Conservation (phyloP, 192 early-diverging fungal genomes). For the Coemansia javaensis region DNA sequence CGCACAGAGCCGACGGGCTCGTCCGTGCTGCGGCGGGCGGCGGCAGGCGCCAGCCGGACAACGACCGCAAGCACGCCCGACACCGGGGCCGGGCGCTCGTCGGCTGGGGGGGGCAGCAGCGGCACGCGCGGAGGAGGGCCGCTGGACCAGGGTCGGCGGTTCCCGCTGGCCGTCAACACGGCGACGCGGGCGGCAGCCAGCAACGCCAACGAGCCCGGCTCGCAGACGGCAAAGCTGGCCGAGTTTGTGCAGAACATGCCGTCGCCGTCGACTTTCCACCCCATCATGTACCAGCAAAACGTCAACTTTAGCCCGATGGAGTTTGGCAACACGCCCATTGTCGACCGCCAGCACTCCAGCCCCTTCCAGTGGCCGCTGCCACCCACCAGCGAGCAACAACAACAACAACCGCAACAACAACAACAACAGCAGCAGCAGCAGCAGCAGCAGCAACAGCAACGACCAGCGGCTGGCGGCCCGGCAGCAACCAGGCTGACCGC, state of each 20-base stretch:
- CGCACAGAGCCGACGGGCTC: constrained; percentile 5
- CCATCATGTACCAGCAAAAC: constrained; percentile 66
- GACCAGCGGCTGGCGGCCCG: background rate
- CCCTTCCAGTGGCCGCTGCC: constrained; percentile 71
- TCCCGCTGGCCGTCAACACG: constrained; percentile 45
- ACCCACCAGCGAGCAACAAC: background rate
- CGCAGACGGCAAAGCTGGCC: constrained; percentile 61
- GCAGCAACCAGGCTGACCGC: constrained; percentile 5
- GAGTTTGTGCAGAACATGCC: constrained; percentile 64
- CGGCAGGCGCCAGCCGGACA: constrained; percentile 6
- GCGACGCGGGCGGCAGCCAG: constrained; percentile 16
- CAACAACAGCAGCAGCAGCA: too few species aligned
- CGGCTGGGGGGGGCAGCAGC: background rate
- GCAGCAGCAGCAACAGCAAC: background rate
- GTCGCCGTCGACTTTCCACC: constrained; percentile 71
- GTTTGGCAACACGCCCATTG: constrained; percentile 68
- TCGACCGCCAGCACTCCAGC: constrained; percentile 52
- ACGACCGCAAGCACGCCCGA: constrained; percentile 22
- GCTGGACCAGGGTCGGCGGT: constrained; percentile 22
- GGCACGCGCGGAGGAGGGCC: background rate
- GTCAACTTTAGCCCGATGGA: constrained; percentile 74
- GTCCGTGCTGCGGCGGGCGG: constrained; percentile 7
- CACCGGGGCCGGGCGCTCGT: constrained; percentile 2
- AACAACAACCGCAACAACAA: too few species aligned
- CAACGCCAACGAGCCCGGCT: constrained; percentile 52